Evolutionary conservation across 2,329 filamentous ascomycete genomes (phyloP), one percentile per base, ranked within the genome.

Genomic region (Monosporascus ibericus): DNA sequence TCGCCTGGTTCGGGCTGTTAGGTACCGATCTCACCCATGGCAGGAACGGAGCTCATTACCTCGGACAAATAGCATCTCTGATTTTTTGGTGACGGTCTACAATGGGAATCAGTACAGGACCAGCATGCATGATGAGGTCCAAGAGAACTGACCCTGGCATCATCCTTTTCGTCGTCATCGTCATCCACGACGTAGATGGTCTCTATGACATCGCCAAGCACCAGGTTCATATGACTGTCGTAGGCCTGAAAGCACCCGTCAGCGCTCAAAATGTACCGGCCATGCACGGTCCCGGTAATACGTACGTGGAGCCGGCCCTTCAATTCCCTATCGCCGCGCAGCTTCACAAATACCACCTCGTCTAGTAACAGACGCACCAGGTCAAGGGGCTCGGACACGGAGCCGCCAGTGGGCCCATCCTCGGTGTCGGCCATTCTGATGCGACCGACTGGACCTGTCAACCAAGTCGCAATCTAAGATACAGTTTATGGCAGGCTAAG

Each of bases 21-120:
- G 64, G 49, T 25, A 30, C n/a, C 11, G 27, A 37, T 18, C 17
- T 52, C n/a, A 25, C 38, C 14, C 20, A 39, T n/a, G 30, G 27
- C 55, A 54, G 9, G 61, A 64, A 34, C 60, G 65, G 47, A 66
- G 67, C n/a, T 70, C 80, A 57, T 74, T 74, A 92, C 92, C 92
- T 88, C 94, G 80, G 53, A 99, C 92, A 70, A 99, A 99, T 20
- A 99, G 76, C 94, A 99, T 99, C 70, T 97, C 94, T 44, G 91
- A 95, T 71, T 96, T 95, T 74, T 95, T 95, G 75, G 92, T 95
- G 57, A 94, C 84, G 15, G 92, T 96, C 88, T 95, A 58, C 15
- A 46, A 27, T n/a, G 49, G 39, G 50, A 27, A 5, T 51, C 36
- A 48, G 46, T 5, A 48, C 18, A 8, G 39, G 18, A 49, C 55